Evolutionary conservation across 1,284 basidiomycete genomes (phyloP), one percentile per base, ranked within the genome.

Genomic region (Ustilago loliicola): DNA sequence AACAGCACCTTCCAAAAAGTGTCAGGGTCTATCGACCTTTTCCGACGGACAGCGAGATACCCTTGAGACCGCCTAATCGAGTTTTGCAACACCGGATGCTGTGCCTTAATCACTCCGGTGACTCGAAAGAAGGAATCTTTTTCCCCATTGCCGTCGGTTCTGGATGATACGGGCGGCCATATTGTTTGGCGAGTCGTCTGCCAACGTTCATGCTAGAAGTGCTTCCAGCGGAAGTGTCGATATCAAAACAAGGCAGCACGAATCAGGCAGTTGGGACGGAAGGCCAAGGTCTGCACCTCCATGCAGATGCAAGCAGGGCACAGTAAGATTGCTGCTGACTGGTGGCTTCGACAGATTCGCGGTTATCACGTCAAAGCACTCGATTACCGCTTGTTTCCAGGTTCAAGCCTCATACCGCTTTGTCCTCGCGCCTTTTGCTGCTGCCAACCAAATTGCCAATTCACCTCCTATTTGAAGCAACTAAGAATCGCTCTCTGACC

Each of bases 281-380:
- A 42, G n/a, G 6, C 6, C 40, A 42, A 21, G 5, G n/a, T 42
- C 13, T 42, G 40, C 40, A 42, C 17, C 40, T 21, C 36, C 11
- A 32, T 56, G 54, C 54, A 54, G 53, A 27, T 54, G 27, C 51
- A 53, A 27, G 51, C 29, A 50, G 47, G 47, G 21, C 32, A 34
- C 32, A 11, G 21, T 27, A 50, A 25, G 15, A 13, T 8, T 8
- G 23, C 47, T 25, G 47, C 47, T 50, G 47, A 50, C 19, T 50
- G 40, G 5, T 42, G 45, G 45, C 45, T 47, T 47, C 45, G 36
- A 38, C 7, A 15, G 36, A 15, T 8, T 38, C 36, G 36, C 15
- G 36, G 36, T 38, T 15, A 38, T 47, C 45, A 38, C 36, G 17
- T 38, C 36, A 15, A 38, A 21, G 45, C 45, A 21, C 17, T 21